phyloP scores from a whole-genome alignment of 2,329 filamentous ascomycete species.

The Fusarium secorum region DNA sequence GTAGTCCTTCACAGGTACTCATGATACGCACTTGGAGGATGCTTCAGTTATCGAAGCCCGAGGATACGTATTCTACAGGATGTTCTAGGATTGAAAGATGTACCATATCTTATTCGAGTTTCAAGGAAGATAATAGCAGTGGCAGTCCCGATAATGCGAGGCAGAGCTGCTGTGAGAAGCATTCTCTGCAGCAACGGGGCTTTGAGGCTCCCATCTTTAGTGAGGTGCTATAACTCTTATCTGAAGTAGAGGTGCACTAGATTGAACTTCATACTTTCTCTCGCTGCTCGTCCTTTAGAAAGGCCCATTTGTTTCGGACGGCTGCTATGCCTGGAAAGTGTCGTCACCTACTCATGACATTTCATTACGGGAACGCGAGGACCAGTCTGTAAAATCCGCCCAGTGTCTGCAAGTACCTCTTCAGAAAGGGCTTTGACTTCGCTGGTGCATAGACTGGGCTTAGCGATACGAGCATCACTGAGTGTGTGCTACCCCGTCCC shows the following conservation, averaged over 20 bases:
- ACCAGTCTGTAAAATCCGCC: neutral
- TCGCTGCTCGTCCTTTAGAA: neutral
- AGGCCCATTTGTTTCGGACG: neutral
- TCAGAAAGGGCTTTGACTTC: neutral
- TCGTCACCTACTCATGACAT: neutral
- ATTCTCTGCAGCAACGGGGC: neutral
- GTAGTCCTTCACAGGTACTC: neutral
- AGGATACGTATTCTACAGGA: rapidly evolving
- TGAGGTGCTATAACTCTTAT: rapidly evolving
- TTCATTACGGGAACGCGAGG: neutral
- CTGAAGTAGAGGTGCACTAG: rapidly evolving
- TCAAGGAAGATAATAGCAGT: neutral
- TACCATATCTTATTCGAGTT: no score
- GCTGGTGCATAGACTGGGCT: rapidly evolving
- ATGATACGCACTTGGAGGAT: rapidly evolving
- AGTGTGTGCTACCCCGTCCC: neutral
- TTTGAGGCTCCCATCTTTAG: neutral
- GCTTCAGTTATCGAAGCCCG: neutral
- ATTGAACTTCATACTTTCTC: neutral
- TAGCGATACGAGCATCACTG: neutral
- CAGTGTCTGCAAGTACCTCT: rapidly evolving
- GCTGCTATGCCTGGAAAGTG: neutral
- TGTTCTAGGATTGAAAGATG: neutral
- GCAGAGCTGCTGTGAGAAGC: neutral
- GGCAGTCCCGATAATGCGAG: rapidly evolving